phyloP scores from a whole-genome alignment of 169 alveolate genomes.

The Eimeria brunetti region DNA sequence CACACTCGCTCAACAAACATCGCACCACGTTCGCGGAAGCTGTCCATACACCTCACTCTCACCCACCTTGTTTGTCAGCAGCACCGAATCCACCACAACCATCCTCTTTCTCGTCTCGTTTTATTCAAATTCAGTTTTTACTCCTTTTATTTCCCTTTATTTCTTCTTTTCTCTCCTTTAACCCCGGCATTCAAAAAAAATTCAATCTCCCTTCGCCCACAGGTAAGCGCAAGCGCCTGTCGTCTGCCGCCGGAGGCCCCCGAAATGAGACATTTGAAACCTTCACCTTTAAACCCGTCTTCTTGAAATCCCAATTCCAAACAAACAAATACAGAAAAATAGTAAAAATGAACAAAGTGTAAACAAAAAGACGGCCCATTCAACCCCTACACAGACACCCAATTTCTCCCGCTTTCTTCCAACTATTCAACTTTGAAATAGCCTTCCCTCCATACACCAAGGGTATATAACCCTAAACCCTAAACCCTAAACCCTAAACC shows the following conservation, averaged over 20 bases:
- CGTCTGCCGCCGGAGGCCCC: background rate
- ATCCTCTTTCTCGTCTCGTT: background rate
- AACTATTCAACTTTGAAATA: no score
- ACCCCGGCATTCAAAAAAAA: no score
- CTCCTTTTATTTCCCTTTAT: background rate
- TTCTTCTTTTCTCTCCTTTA: background rate
- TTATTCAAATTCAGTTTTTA: no score
- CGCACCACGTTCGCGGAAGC: slow-evolving; percentile 16
- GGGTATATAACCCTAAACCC: no score
- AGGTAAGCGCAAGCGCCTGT: background rate
- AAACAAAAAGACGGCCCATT: no score
- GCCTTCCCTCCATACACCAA: no score
- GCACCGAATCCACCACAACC: background rate
- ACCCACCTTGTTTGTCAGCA: slow-evolving; percentile 23
- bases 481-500: no score
- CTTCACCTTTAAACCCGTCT: background rate
- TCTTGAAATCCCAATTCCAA: background rate
- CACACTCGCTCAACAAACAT: background rate
- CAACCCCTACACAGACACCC: no score
- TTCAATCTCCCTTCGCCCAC: background rate
- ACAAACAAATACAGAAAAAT: no score
- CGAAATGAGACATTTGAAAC: background rate
- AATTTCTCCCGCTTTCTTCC: no score
- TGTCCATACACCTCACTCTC: background rate
- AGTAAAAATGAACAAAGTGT: no score